Evolutionary conservation across 768 basidiomycete genomes (phyloP).

Genomic region (Mycena olivaceomarginata): DNA sequence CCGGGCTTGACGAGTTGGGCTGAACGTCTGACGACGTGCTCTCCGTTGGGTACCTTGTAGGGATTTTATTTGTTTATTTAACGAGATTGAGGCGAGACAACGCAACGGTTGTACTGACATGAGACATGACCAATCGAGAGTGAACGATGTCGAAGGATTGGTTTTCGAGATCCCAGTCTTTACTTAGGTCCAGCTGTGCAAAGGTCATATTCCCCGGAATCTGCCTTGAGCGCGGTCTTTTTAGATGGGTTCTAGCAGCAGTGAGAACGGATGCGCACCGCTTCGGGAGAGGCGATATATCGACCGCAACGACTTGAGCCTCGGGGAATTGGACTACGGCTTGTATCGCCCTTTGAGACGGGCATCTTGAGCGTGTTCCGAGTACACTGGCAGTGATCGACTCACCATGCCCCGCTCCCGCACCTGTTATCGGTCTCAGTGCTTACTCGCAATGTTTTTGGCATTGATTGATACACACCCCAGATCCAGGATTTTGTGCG

Average conservation of each 20-base stretch:
- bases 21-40: neutral
- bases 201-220: conserved; percentile 17
- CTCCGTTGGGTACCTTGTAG: neutral
- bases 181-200: neutral
- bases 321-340: too few species aligned
- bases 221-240: neutral
- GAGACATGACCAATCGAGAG: conserved; percentile 6
- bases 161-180: neutral
- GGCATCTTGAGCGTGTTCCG: too few species aligned
- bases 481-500: conserved; percentile 15
- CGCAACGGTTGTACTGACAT: neutral
- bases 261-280: neutral
- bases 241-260: neutral
- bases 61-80: too few species aligned
- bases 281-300: neutral
- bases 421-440: too few species aligned
- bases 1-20: conserved; percentile 27
- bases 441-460: too few species aligned
- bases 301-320: too few species aligned
- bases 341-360: too few species aligned
- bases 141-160: conserved; percentile 26
- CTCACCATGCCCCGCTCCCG: too few species aligned
- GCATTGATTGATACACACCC: neutral
- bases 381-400: too few species aligned
- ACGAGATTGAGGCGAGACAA: neutral